A percentile compares a stretch with the other conserved stretches of the same genome.
These are phyloP conservation scores for Rhododendron henanense DNA, from an alignment of 148 eudicot species.

Conservation along the genomic window DNA sequence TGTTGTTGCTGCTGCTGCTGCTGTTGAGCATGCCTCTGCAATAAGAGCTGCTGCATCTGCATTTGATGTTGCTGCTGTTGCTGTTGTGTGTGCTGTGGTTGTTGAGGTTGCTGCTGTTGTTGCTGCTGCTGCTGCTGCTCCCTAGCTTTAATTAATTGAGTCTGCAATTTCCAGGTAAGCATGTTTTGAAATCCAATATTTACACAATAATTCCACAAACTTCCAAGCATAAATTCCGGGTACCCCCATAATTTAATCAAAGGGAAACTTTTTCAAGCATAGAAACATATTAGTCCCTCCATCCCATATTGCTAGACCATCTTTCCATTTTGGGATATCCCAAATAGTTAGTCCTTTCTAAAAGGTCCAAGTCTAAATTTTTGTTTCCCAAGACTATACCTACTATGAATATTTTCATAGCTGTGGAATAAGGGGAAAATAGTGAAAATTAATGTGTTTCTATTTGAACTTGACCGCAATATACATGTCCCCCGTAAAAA, in stretches of 20 bases:
- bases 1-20: conserved; percentile 30
- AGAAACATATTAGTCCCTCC: neutral
- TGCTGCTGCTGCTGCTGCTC: conserved; percentile 50
- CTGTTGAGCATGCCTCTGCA: conserved; percentile 54
- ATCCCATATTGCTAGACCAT: neutral
- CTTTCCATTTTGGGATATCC: neutral
- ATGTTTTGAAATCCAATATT: no score
- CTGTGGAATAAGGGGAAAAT: neutral
- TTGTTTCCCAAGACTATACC: neutral
- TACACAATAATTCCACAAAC: neutral
- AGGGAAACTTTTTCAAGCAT: neutral
- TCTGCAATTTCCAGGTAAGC: conserved; percentile 34
- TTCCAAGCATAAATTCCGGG: neutral
- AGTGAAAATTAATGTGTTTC: neutral
- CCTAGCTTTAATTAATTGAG: conserved; percentile 58
- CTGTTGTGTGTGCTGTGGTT: conserved; percentile 29
- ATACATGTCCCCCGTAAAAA: neutral
- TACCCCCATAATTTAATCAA: neutral
- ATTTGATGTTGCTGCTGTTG: conserved; percentile 39
- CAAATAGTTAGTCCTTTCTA: neutral
- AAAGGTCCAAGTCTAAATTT: neutral
- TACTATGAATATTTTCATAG: neutral
- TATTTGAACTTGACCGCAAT: neutral
- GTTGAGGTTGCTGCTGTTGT: conserved; percentile 41
- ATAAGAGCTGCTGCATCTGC: conserved; percentile 41